These are phyloP conservation scores for Alternaria postmessia DNA, from an alignment of 2,329 filamentous ascomycete genomes.

Conservation along the genomic window DNA sequence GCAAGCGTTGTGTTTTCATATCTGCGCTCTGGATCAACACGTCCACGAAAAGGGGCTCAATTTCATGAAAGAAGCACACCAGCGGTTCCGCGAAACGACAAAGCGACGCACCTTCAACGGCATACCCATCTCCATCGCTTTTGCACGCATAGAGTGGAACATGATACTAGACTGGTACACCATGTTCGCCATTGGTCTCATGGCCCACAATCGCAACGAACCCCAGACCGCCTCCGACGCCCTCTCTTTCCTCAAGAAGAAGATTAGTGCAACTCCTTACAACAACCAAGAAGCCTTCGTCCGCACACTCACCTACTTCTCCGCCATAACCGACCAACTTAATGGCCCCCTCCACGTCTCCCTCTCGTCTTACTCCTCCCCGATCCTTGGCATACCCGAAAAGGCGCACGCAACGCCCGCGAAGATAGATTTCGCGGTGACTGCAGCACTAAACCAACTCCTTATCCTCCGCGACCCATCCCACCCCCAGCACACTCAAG, in stretches of 20 bases:
- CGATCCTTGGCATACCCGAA: slow-evolving; percentile 63
- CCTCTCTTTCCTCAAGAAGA: slow-evolving; percentile 22
- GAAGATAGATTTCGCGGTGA: slow-evolving; percentile 54
- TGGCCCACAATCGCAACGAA: slow-evolving; percentile 73
- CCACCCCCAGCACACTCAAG: slow-evolving; percentile 59
- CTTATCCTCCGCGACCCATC: slow-evolving; percentile 55
- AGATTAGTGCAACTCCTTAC: slow-evolving; percentile 53
- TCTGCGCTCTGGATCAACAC: slow-evolving; percentile 64
- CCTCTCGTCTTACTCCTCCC: slow-evolving; percentile 69
- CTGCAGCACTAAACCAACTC: slow-evolving; percentile 59
- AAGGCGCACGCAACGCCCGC: slow-evolving; percentile 31
- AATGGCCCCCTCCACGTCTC: slow-evolving; percentile 76
- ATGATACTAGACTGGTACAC: slow-evolving; percentile 72
- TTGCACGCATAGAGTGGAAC: slow-evolving; percentile 67
- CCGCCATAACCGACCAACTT: slow-evolving; percentile 78
- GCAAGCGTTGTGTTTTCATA: slow-evolving; percentile 66
- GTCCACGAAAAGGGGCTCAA: slow-evolving; percentile 64
- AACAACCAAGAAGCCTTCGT: slow-evolving; percentile 53
- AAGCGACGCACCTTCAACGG: slow-evolving; percentile 27
- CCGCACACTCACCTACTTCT: slow-evolving; percentile 73
- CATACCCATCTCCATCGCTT: slow-evolving; percentile 33
- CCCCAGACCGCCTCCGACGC: slow-evolving; percentile 60
- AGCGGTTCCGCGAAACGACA: slow-evolving; percentile 54
- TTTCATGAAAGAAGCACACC: slow-evolving; percentile 66
- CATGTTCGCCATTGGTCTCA: slow-evolving; percentile 74